phyloP scores from a whole-genome alignment of 257 asterid genomes.

The Solanum chilense region DNA sequence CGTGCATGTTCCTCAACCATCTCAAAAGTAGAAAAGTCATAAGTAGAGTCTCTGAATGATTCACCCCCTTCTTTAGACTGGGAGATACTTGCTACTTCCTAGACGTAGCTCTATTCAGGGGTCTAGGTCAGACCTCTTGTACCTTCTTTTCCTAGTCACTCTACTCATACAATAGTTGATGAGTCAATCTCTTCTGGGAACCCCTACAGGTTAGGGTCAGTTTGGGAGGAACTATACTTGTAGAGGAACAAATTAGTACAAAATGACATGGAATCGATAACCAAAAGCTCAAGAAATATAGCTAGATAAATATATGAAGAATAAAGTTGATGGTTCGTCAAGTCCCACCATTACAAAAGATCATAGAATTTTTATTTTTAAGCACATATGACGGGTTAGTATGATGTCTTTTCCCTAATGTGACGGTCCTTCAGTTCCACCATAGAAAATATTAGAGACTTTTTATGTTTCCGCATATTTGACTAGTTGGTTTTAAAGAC shows the following conservation, averaged over 20 bases:
- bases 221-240: neutral
- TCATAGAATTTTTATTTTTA: neutral
- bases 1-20: neutral
- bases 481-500: neutral
- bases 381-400: neutral
- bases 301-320: neutral
- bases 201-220: neutral
- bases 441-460: neutral
- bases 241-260: neutral
- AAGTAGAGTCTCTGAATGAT: neutral
- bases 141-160: neutral
- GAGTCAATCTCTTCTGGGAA: neutral
- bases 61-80: neutral
- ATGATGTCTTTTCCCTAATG: neutral
- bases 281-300: too few species aligned
- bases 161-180: neutral
- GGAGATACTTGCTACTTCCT: neutral
- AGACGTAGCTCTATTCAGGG: neutral
- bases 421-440: neutral
- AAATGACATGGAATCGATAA: neutral
- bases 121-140: neutral
- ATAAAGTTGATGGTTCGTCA: neutral
- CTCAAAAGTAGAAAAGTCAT: neutral
- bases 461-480: neutral
- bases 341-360: neutral